Percentiles rank a stretch among this genome's conserved stretches.
Evolutionary conservation across 2,329 filamentous ascomycete genomes (phyloP).

Genomic region (Curvularia eragrostidis): DNA sequence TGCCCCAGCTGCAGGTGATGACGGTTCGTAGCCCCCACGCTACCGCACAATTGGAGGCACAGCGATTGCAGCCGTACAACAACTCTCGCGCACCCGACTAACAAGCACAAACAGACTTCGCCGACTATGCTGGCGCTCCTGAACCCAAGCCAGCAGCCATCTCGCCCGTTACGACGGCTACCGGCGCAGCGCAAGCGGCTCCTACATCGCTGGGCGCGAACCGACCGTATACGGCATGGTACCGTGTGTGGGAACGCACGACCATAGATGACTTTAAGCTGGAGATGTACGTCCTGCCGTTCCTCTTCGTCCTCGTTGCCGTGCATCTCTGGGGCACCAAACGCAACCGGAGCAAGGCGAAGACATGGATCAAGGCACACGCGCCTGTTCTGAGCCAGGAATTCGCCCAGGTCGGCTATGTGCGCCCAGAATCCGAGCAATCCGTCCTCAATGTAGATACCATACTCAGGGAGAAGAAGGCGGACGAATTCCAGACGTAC

Average conservation of each 20-base stretch:
- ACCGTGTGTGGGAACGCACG: constrained; percentile 92
- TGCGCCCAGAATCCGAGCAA: constrained; percentile 48
- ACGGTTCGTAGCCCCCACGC: constrained; percentile 61
- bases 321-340: constrained; percentile 83
- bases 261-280: constrained; percentile 82
- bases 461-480: constrained; percentile 82
- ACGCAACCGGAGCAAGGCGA: constrained; percentile 80
- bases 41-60: constrained; percentile 20
- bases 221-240: constrained; percentile 90
- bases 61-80: constrained; percentile 1
- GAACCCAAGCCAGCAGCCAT: constrained; percentile 65
- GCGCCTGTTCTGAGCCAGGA: constrained; percentile 75
- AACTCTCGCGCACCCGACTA: constrained; percentile 3
- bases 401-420: constrained; percentile 86
- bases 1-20: constrained; percentile 62
- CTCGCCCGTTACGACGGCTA: constrained; percentile 52
- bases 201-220: constrained; percentile 52
- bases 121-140: constrained; percentile 85
- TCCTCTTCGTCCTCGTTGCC: constrained; percentile 75
- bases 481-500: constrained; percentile 86
- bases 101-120: constrained; percentile 75
- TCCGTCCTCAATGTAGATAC: constrained; percentile 58
- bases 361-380: constrained; percentile 79
- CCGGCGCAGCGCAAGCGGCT: constrained; percentile 40
- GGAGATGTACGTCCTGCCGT: constrained; percentile 80